Evolutionary conservation across 2,329 filamentous ascomycete species (phyloP).

Genomic region (Colletotrichum tropicicola): DNA sequence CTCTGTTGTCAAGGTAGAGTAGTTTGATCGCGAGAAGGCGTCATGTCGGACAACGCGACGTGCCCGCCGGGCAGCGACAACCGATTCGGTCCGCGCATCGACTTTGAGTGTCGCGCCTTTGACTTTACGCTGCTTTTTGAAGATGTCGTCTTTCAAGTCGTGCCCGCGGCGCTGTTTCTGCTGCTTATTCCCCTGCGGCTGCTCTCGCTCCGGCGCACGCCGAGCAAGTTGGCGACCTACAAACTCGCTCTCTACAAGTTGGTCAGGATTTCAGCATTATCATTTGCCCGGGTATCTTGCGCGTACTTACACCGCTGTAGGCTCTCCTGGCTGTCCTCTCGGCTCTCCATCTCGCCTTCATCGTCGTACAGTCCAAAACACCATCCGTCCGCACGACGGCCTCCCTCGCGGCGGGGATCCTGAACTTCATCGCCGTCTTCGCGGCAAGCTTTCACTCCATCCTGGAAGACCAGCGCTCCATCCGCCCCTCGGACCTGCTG

Average conservation of each 20-base stretch:
- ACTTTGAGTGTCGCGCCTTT: slow-evolving; percentile 8
- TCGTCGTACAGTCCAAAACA: neutral
- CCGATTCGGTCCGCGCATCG: neutral
- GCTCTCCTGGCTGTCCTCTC: neutral
- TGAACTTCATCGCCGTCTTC: slow-evolving; percentile 7
- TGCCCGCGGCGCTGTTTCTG: neutral
- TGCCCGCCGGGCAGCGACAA: neutral
- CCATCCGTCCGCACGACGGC: neutral
- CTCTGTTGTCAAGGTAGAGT: too few relatives aligned
- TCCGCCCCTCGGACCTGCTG: slow-evolving; percentile 1
- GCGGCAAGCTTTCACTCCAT: neutral
- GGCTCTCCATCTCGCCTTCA: neutral
- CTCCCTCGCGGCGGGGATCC: neutral
- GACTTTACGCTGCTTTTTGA: slow-evolving; percentile 12
- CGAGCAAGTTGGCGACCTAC: neutral
- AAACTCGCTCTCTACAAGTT: slow-evolving; percentile 1
- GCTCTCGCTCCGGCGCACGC: neutral
- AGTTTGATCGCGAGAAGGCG: too few relatives aligned
- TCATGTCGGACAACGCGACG: neutral
- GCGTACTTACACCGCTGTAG: neutral
- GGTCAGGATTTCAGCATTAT: neutral
- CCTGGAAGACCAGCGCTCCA: slow-evolving; percentile 12
- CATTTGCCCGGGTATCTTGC: neutral
- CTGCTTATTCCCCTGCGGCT: neutral
- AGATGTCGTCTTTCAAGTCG: neutral